Conservation (phyloP, 495 filamentous ascomycete species). For the Aspergillus cavernicola region DNA sequence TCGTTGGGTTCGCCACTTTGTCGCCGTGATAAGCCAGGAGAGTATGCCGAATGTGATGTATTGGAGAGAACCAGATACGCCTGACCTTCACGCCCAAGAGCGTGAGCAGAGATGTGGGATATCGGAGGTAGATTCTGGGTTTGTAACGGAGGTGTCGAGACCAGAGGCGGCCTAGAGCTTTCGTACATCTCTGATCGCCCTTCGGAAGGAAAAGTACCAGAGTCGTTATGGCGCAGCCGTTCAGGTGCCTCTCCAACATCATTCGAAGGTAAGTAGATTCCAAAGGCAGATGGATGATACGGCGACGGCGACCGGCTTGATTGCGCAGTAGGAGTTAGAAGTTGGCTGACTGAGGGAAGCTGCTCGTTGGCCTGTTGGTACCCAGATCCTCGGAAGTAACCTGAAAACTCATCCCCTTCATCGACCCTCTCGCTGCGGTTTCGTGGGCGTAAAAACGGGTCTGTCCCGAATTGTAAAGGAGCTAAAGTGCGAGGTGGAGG, state of each 20-base stretch:
- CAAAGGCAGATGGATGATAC: slow-evolving; percentile 25
- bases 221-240: slow-evolving; percentile 24
- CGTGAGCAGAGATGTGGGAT: slow-evolving; percentile 31
- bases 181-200: slow-evolving; percentile 20
- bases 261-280: slow-evolving; percentile 16
- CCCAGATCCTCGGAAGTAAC: slow-evolving; percentile 17
- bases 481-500: slow-evolving; percentile 44
- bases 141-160: slow-evolving; percentile 22
- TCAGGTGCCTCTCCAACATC: slow-evolving; percentile 21
- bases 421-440: slow-evolving; percentile 30
- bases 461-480: slow-evolving; percentile 42
- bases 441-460: slow-evolving; percentile 35
- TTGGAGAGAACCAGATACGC: not conserved
- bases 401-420: slow-evolving; percentile 13
- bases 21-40: slow-evolving; percentile 13
- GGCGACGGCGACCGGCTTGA: slow-evolving; percentile 30
- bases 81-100: slow-evolving; percentile 19
- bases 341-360: slow-evolving; percentile 47
- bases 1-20: slow-evolving; percentile 20
- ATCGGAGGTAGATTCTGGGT: slow-evolving; percentile 30
- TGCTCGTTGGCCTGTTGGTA: slow-evolving; percentile 28
- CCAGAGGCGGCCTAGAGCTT: slow-evolving; percentile 18
- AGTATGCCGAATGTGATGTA: slow-evolving; percentile 7
- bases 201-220: slow-evolving; percentile 10
- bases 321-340: slow-evolving; percentile 39